Conservation (phyloP, 108 stramenopile species). For the Cylindrotheca closterium region DNA sequence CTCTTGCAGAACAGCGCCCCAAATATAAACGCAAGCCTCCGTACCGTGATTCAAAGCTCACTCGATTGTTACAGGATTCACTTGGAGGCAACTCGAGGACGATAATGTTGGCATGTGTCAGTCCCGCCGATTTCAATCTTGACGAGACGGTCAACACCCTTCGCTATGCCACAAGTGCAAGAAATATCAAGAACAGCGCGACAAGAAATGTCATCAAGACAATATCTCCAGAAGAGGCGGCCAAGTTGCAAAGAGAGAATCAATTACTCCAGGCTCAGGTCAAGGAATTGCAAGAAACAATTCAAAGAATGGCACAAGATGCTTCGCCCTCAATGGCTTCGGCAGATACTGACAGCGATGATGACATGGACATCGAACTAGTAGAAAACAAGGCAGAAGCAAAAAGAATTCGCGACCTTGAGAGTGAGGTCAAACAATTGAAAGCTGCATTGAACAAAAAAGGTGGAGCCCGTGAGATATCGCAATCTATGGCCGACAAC, state of each 20-base stretch:
- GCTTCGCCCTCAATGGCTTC: slow-evolving; percentile 19
- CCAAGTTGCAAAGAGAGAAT: slow-evolving; percentile 75
- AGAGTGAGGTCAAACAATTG: slow-evolving; percentile 25
- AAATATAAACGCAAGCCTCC: slow-evolving; percentile 63
- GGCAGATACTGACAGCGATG: slow-evolving; percentile 9
- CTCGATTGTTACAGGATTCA: slow-evolving; percentile 87
- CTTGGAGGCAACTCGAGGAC: slow-evolving; percentile 92
- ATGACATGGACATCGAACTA: slow-evolving; percentile 24
- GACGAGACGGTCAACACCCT: slow-evolving; percentile 91
- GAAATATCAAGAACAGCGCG: slow-evolving; percentile 94
- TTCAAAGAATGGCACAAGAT: slow-evolving; percentile 25
- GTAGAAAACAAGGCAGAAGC: slow-evolving; percentile 22
- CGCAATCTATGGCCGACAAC: slow-evolving; percentile 14
- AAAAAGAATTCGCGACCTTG: slow-evolving; percentile 26
- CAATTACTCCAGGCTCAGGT: slow-evolving; percentile 59
- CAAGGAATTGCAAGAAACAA: slow-evolving; percentile 52
- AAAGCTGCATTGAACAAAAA: slow-evolving; percentile 7
- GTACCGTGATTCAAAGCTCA: slow-evolving; percentile 91
- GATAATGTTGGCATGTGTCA: slow-evolving; percentile 91
- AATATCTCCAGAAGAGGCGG: slow-evolving; percentile 69
- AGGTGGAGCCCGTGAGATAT: slow-evolving; percentile 9
- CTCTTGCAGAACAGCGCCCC: slow-evolving; percentile 72
- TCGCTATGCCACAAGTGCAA: slow-evolving; percentile 91
- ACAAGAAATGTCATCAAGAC: slow-evolving; percentile 71
- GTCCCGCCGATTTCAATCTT: slow-evolving; percentile 92